Evolutionary conservation across 2,329 filamentous ascomycete genomes (phyloP).

Genomic region (Calonectria henricotiae): DNA sequence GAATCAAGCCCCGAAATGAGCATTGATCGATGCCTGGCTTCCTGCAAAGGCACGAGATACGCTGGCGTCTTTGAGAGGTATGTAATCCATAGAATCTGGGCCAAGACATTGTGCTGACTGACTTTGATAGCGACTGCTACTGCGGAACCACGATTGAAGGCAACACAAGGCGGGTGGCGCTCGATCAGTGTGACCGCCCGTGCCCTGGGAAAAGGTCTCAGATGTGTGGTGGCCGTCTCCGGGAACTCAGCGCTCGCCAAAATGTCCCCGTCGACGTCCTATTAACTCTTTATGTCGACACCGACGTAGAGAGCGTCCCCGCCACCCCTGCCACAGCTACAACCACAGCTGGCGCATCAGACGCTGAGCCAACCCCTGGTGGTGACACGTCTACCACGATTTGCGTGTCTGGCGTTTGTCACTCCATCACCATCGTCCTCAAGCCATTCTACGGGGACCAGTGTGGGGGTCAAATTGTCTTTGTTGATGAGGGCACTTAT

Average conservation of each 20-base stretch:
- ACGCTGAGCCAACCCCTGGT: not conserved
- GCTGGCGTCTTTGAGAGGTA: constrained; percentile 9
- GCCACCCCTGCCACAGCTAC: not conserved
- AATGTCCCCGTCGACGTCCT: not conserved
- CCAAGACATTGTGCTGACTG: not conserved
- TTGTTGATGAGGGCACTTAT: not conserved
- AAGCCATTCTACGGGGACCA: not conserved
- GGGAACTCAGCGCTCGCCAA: constrained; percentile 3
- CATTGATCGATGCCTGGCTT: not conserved
- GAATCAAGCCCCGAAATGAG: not conserved
- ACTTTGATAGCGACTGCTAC: constrained; percentile 4
- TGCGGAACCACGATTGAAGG: constrained; percentile 6
- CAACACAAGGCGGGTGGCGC: not conserved
- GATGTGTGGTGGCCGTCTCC: constrained; percentile 8
- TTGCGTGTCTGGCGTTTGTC: not conserved
- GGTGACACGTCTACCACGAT: not conserved
- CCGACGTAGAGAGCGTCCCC: not conserved
- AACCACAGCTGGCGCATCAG: not conserved
- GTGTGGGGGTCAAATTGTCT: not conserved
- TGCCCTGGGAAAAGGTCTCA: not conserved
- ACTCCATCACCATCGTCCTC: not conserved
- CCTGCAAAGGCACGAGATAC: not conserved
- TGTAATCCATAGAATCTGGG: not conserved
- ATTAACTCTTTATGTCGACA: not conserved
- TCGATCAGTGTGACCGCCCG: not conserved